Base-by-base conservation (phyloP, 495 filamentous ascomycete genomes). In the Thermothielavioides terrestris region DNA sequence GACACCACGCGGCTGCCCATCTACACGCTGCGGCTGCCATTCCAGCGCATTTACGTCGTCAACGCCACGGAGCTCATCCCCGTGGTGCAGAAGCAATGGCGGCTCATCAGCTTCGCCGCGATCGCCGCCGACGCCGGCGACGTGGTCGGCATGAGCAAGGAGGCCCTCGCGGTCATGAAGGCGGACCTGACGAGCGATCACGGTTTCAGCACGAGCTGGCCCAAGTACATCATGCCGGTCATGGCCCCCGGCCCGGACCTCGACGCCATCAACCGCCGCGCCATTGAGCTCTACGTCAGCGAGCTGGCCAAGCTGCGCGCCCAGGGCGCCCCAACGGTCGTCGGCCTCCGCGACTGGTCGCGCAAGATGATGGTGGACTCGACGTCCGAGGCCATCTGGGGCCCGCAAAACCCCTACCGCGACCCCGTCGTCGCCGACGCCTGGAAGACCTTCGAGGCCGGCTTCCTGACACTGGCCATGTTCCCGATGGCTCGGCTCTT, bases 21-120 rank as follows among this genome's bases (percentile, higher is more conserved):
- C 26, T 65, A 62, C 32, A 65, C 57, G 1, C 40, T 62, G 0
- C 57, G 57, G 1, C 35, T 65, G n/a, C 59, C 62, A 1, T 49
- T 49, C 12, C 15, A 37, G 0, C 59, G 59, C 12, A 25, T 65
- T 1, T 61, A 65, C 39, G 22, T 65, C 21, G 44, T 62, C 46
- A 62, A 65, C 37, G 36, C 42, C 0, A 55, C 53, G 1, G 21
- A 44, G 2, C 52, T 62, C 18, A 59, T 62, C 14, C 47, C 55
- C 14, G 11, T 15, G 0, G 10, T 61, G 0, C 59, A 65, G 25
- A 49, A 52, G 7, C 59, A 62, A 18, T 45, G 49, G 46, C 47
- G 53, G 6, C 28, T 42, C 6, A 4, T 65, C 18, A 50, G 49
- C 44, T 56, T 65, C 22, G 28, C 55, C 1, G 25, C 55, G 1